A percentile compares a stretch with the other conserved stretches of the same genome.
These are phyloP conservation scores for Oryza longistaminata DNA, from an alignment of 176 grass and related monocot species.

Conservation along the genomic window DNA sequence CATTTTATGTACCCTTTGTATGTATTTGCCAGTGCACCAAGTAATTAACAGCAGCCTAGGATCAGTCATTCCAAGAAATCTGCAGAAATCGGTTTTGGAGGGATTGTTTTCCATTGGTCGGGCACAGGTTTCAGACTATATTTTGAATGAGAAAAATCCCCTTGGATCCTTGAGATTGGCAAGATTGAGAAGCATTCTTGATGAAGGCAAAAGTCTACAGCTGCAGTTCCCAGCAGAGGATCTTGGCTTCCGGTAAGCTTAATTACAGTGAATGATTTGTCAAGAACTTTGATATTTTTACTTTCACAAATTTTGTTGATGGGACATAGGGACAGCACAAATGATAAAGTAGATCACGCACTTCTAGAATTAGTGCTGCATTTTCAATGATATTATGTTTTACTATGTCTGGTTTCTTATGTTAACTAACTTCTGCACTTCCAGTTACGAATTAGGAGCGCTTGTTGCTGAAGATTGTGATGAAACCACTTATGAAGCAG, in stretches of 20 bases:
- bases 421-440: constrained; percentile 24
- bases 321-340: background rate
- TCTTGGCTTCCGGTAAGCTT: constrained; percentile 84
- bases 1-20: constrained; percentile 13
- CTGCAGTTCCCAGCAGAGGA: constrained; percentile 97
- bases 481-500: constrained; percentile 18
- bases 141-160: constrained; percentile 89
- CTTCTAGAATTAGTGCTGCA: background rate
- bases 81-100: constrained; percentile 73
- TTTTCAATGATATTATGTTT: background rate
- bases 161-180: constrained; percentile 64
- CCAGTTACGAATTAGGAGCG: constrained; percentile 81
- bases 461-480: constrained; percentile 44
- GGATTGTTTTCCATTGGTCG: constrained; percentile 84
- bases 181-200: constrained; percentile 80
- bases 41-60: constrained; percentile 72
- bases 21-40: constrained; percentile 61
- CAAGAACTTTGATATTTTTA: background rate
- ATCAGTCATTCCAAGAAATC: constrained; percentile 65
- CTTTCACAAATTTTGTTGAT: background rate
- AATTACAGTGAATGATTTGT: background rate
- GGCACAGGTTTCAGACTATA: constrained; percentile 76
- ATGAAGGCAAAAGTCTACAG: constrained; percentile 91
- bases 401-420: background rate
- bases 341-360: background rate